These are phyloP conservation scores for Euphorbia peplus DNA, from an alignment of 345 rosid genomes.

Conservation along the genomic window DNA sequence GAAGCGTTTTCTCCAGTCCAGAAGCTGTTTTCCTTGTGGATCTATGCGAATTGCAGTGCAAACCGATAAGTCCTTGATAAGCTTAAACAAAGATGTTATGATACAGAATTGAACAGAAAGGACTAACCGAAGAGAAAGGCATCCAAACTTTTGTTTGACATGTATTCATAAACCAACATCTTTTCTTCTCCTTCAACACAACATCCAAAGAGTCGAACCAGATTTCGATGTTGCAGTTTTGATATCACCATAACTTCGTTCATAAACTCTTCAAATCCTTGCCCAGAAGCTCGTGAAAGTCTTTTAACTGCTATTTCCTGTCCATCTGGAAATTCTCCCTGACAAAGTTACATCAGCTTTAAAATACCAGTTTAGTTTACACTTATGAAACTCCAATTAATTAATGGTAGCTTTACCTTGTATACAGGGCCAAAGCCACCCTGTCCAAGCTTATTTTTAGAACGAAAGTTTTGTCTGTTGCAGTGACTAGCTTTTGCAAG, in stretches of 20 bases:
- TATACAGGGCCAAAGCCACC: conserved; percentile 47
- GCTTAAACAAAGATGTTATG: not conserved
- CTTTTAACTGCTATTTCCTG: conserved; percentile 41
- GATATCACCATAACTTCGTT: conserved; percentile 39
- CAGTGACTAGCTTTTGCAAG: conserved; percentile 21
- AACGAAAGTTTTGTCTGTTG: conserved; percentile 30
- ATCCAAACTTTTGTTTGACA: conserved; percentile 27
- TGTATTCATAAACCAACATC: conserved; percentile 26
- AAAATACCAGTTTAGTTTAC: not conserved
- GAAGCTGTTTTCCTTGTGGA: not conserved
- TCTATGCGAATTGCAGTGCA: not conserved
- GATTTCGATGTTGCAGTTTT: conserved; percentile 34
- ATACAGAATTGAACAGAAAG: no score
- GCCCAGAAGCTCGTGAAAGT: conserved; percentile 26
- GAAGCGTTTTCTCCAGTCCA: conserved; percentile 15
- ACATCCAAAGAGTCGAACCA: conserved; percentile 23
- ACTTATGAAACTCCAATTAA: not conserved
- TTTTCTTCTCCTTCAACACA: conserved; percentile 25
- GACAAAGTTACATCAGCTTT: not conserved
- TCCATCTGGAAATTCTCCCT: conserved; percentile 28
- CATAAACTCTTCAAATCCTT: conserved; percentile 36
- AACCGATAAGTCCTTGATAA: not conserved
- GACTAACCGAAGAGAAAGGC: conserved; percentile 4
- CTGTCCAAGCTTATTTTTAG: conserved; percentile 31
- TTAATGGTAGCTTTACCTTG: conserved; percentile 21